Percentiles rank a stretch among this genome's conserved stretches.
phyloP scores from a whole-genome alignment of 2,329 filamentous ascomycete genomes.

The Pseudocercospora vitis region DNA sequence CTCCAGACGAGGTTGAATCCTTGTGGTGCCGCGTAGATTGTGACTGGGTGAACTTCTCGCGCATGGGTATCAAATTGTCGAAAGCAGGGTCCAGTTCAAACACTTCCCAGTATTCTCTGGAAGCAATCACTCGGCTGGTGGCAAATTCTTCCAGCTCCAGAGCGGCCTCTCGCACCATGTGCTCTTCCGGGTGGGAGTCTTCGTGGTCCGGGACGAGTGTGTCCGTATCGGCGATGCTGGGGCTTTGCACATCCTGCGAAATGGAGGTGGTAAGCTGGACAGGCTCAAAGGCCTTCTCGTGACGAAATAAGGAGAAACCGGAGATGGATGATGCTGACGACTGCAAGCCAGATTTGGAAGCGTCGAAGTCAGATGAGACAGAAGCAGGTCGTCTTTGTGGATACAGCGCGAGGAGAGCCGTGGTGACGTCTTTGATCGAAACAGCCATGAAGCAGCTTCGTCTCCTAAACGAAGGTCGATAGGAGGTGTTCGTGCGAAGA shows the following conservation, averaged over 20 bases:
- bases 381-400: constrained; percentile 70
- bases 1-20: not conserved
- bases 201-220: not conserved
- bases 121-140: constrained; percentile 5
- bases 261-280: not conserved
- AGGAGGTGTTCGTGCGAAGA: not conserved
- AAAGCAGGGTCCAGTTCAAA: constrained; percentile 4
- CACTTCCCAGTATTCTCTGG: constrained; percentile 21
- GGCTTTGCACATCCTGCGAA: constrained; percentile 2
- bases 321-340: constrained; percentile 54
- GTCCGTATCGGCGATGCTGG: constrained; percentile 4
- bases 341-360: constrained; percentile 48
- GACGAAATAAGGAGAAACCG: constrained; percentile 52
- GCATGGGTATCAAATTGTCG: constrained; percentile 12
- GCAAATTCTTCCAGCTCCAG: constrained; percentile 25
- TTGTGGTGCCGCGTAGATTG: not conserved
- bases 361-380: constrained; percentile 47
- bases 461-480: not conserved
- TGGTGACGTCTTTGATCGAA: constrained; percentile 77
- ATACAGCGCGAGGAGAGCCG: constrained; percentile 79
- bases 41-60: constrained; percentile 10
- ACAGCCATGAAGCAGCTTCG: constrained; percentile 23
- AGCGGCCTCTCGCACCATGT: constrained; percentile 18
- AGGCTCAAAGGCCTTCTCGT: constrained; percentile 15
- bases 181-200: not conserved